Evolutionary conservation across 371 early-diverging fungal genomes (phyloP), one percentile per base, ranked within the genome.

Genomic region (Rhizopus delemar): DNA sequence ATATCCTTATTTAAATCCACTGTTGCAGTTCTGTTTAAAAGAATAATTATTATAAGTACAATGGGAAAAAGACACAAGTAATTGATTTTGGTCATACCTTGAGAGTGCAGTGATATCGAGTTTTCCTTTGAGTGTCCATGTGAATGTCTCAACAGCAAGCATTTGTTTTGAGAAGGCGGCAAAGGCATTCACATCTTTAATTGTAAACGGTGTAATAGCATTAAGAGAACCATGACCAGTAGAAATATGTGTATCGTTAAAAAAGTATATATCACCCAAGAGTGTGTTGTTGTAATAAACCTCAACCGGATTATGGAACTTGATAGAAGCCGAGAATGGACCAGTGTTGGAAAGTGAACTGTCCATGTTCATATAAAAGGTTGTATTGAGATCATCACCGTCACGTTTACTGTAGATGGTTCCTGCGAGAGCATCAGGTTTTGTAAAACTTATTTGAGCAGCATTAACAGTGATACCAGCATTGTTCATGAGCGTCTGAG

Each of bases 271-370:
- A 12, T 56, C 58, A 3, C 84, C 84, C 31, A 83, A 68, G 49
- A 67, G 22, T 11, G 48, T 57, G 31, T 74, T 65, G 3, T 79
- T 71, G 56, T 79, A 82, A 31, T 63, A 68, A 39, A 84, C 76
- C 2, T 76, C 38, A 41, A 82, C 77, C 5, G 78, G 81, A 41
- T 76, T 71, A 8, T 75, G 66, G 65, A 84, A 84, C 41, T 59
- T 62, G 31, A 82, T 74, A n/a, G 67, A 67, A 15, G 84, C 84
- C 5, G 73, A 49, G 63, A 79, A 80, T 6, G 84, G 81, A 38
- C 84, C 84, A 16, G 84, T 84, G 57, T 84, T 72, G 22, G 46
- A 59, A 41, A 84, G 63, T 2, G 38, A 39, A 41, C 73, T 77
- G 22, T 71, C 51, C 76, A 84, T 75, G 34, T 54, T 34, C 78